Percentiles rank a stretch among this genome's conserved stretches.
phyloP scores from a whole-genome alignment of 495 filamentous ascomycete species.

The Annulohypoxylon moriforme region DNA sequence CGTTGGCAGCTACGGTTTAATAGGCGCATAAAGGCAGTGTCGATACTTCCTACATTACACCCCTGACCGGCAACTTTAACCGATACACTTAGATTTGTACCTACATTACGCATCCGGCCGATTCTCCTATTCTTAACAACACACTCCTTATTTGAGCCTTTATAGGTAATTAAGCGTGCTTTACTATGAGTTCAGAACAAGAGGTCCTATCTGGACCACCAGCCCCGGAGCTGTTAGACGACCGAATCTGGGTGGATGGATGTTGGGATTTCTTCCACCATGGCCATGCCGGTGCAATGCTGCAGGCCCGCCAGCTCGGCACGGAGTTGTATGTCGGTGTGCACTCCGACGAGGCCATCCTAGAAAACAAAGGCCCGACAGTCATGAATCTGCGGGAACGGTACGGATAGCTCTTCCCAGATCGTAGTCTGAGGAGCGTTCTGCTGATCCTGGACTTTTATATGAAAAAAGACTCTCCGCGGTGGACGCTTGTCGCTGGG shows the following conservation, averaged over 20 bases:
- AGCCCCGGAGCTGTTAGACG: conserved; percentile 66
- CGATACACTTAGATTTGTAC: neutral
- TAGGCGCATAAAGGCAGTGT: neutral
- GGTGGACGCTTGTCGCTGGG: conserved; percentile 95
- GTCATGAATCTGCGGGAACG: conserved; percentile 95
- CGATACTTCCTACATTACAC: neutral
- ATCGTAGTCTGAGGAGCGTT: conserved; percentile 14
- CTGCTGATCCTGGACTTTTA: conserved; percentile 39
- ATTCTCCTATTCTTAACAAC: conserved; percentile 1
- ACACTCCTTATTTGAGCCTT: neutral
- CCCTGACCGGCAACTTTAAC: conserved; percentile 7
- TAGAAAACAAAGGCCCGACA: conserved; percentile 96
- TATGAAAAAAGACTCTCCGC: conserved; percentile 68
- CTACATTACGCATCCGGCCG: neutral
- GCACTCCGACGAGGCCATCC: conserved; percentile 93
- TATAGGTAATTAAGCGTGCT: neutral
- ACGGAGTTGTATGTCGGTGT: conserved; percentile 89
- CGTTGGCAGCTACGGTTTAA: neutral
- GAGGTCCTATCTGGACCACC: conserved; percentile 46
- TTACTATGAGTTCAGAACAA: conserved; percentile 46
- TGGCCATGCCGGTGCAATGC: conserved; percentile 95
- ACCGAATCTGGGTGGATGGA: conserved; percentile 95
- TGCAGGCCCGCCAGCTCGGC: conserved; percentile 89
- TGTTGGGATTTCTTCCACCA: conserved; percentile 99
- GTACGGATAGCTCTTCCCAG: conserved; percentile 55